Conservation (phyloP, 23 red algal species). For the Chondrus crispus region DNA sequence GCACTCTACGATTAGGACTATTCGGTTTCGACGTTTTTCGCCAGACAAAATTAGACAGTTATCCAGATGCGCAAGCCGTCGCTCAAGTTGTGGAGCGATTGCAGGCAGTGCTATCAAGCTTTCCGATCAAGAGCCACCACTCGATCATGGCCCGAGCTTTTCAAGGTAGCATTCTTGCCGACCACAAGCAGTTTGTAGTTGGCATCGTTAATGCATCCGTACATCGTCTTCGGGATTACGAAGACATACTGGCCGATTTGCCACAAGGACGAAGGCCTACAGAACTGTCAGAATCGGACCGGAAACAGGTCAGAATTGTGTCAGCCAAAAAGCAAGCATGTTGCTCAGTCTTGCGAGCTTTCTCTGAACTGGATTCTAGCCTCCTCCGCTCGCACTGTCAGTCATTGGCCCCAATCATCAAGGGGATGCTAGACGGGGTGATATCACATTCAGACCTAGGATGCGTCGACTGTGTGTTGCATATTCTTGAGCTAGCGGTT, state of each 20-base stretch:
- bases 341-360: constrained; percentile 41
- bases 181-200: background rate
- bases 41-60: background rate
- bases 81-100: constrained; percentile 14
- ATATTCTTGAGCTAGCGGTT: constrained; percentile 48
- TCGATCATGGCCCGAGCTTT: constrained; percentile 29
- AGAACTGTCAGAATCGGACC: background rate
- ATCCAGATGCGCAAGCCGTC: constrained; percentile 4
- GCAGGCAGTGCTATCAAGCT: background rate
- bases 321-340: constrained; percentile 21
- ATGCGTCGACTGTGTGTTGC: constrained; percentile 16
- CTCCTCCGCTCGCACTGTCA: constrained; percentile 24
- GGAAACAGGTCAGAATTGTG: background rate
- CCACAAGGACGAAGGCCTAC: background rate
- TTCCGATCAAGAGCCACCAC: constrained; percentile 16
- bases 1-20: constrained; percentile 31
- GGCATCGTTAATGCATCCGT: constrained; percentile 38
- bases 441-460: background rate
- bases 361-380: constrained; percentile 12
- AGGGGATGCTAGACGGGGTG: constrained; percentile 2
- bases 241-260: constrained; percentile 25
- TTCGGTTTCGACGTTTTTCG: constrained; percentile 41
- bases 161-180: constrained; percentile 31
- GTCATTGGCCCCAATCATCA: constrained; percentile 38
- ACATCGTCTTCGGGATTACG: constrained; percentile 30